Evolutionary conservation across 192 early-diverging fungal species (phyloP), one percentile per base, ranked within the genome.

Genomic region (Backusella psychrophila): DNA sequence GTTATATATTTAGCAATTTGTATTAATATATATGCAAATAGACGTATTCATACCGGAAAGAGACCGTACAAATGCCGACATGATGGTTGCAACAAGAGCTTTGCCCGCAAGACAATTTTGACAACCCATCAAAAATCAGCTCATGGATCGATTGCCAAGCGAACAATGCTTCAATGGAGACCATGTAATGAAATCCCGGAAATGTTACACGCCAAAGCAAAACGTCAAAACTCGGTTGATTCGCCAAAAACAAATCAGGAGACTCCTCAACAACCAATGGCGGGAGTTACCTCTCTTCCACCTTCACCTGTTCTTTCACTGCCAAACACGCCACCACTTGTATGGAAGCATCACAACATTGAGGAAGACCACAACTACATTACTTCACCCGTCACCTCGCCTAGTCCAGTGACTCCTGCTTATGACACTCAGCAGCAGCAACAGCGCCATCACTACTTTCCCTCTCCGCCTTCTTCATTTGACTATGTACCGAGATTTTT

Each of bases 31-130:
- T 2, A 63, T 26, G 56, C 23, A 21, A 5, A 38, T 26, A 78
- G 91, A 49, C 89, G 91, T 78, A 91, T 89, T 44, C 92, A 93
- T 73, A 88, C 90, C 35, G 91, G 91, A 77, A 91, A 92, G 77
- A 87, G 91, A 69, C 90, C 92, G 3, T 93, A 91, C 79, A 87
- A 87, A 69, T 87, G 86, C 72, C 66, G 59, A 34, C 63, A 81
- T 29, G 82, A 83, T 26, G 81, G 81, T 39, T 87, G 86, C 66
- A 84, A 81, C 12, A 66, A 72, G 56, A 84, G 82, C 56, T 87
- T 87, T 78, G 82, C 77, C 49, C 83, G 84, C 42, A 87, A 87
- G 83, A 84, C 84, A 14, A 85, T 83, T 17, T 41, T 87, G 34
- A 87, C 84, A 17, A 84, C 80, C 49, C 86, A 87, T 44, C 67